Evolutionary conservation across 2,329 filamentous ascomycete genomes (phyloP), one percentile per base, ranked within the genome.

Genomic region (Lanzia echinophila): DNA sequence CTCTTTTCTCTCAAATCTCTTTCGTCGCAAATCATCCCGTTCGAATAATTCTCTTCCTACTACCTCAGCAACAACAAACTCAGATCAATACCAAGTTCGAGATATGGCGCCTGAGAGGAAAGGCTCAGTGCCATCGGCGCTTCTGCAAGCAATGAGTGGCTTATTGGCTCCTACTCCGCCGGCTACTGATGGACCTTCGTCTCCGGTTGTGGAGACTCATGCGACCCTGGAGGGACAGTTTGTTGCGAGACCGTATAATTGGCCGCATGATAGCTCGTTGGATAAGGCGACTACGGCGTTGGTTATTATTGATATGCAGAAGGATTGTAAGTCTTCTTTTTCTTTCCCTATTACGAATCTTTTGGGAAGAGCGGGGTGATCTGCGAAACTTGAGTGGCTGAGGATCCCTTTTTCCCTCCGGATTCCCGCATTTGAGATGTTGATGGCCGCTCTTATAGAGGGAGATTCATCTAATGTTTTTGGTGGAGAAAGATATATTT

Each of bases 271-370:
- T 58, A 49, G 60, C 17, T 63, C 65, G 13, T 69, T 77, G 47
- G 65, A 69, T 8, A 68, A 69, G 1, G 46, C 52, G 6, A 75
- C 69, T 22, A 79, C 77, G 3, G 77, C 77, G 1, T 67, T 81
- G 32, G 64, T 81, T 3, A 70, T 81, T 54, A 75, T 81, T 60
- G 78, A 81, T 66, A 76, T 80, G 70, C 77, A 81, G 63, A 73
- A 74, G 54, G 77, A 79, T 66, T 79, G 72, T 68, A 62, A 70
- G 59, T 62, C 11, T 38, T 10, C 11, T 7, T 11, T 31, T 39
- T 13, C 31, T 3, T 17, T 36, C 20, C 41, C 13, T 39, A 31
- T 34, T 10, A 24, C 24, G 13, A 20, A 20, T 10, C 12, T 39
- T 15, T 17, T 39, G 15, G 36, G 8, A 39, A 6, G 12, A 13